Conservation (phyloP, 1,284 basidiomycete genomes). For the Rhodofomes roseus region DNA sequence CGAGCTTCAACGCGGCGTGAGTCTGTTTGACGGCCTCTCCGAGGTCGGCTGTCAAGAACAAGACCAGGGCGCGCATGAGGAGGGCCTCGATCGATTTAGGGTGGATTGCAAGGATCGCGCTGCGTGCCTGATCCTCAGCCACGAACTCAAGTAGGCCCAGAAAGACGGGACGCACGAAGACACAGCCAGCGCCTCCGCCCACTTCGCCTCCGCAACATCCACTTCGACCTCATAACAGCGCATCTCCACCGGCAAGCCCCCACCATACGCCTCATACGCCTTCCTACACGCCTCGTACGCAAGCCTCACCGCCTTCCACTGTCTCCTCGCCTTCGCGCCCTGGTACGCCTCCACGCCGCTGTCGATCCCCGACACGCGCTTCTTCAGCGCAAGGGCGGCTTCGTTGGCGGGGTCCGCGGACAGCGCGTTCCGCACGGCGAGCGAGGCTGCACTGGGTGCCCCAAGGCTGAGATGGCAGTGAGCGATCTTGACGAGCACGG, state of each 20-base stretch:
- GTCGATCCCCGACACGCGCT: constrained; percentile 9
- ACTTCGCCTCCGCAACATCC: constrained; percentile 11
- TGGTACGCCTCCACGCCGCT: constrained; percentile 11
- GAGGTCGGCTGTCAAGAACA: constrained; percentile 13
- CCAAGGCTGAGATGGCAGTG: constrained; percentile 15
- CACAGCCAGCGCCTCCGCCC: constrained; percentile 8
- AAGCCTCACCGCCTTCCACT: constrained; percentile 16
- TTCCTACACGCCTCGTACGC: constrained; percentile 13
- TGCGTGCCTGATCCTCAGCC: background rate
- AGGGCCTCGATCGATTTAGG: constrained; percentile 7
- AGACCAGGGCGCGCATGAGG: constrained; percentile 6
- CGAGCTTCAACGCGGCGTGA: constrained; percentile 6
- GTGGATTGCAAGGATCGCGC: constrained; percentile 1
- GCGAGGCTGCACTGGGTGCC: constrained; percentile 8
- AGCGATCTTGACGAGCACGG: constrained; percentile 8
- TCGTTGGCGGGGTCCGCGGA: constrained; percentile 5
- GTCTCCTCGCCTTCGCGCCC: constrained; percentile 10
- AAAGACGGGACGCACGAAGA: constrained; percentile 10
- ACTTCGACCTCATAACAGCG: constrained; percentile 18
- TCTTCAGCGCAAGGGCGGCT: constrained; percentile 6
- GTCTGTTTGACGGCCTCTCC: constrained; percentile 6
- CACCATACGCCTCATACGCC: constrained; percentile 9
- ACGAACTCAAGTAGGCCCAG: background rate
- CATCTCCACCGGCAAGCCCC: constrained; percentile 9
- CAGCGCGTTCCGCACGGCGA: constrained; percentile 12